Evolutionary conservation across 169 alveolate genomes (phyloP).

Genomic region (Ichthyophthirius multifiliis): DNA sequence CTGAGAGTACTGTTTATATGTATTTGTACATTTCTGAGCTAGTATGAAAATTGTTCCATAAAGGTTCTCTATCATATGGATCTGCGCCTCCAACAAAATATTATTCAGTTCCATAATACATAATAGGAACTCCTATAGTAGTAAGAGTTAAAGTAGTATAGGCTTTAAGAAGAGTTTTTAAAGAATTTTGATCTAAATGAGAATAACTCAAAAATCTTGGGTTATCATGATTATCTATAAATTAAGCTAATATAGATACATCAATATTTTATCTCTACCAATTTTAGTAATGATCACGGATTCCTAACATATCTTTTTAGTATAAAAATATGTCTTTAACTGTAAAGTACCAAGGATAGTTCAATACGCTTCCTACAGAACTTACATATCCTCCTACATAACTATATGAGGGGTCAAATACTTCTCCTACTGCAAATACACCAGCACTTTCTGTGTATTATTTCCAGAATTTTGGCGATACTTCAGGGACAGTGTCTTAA

Average conservation of each 20-base stretch:
- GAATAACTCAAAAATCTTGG: slow-evolving; percentile 64
- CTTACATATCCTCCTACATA: slow-evolving; percentile 70
- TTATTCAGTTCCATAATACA: slow-evolving; percentile 85
- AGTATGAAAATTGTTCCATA: slow-evolving; percentile 60
- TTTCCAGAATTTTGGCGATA: slow-evolving; percentile 81
- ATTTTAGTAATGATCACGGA: slow-evolving; percentile 33
- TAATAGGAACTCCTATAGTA: slow-evolving; percentile 78
- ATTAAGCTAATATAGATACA: slow-evolving; percentile 67
- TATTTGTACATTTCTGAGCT: slow-evolving; percentile 45
- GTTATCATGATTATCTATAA: slow-evolving; percentile 87
- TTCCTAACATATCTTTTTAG: slow-evolving; percentile 14
- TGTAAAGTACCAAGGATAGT: slow-evolving; percentile 81
- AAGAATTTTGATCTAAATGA: background rate
- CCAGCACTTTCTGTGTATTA: slow-evolving; percentile 71
- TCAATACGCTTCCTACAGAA: slow-evolving; percentile 63
- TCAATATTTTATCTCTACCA: slow-evolving; percentile 35
- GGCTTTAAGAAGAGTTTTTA: slow-evolving; percentile 37
- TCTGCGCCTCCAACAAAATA: slow-evolving; percentile 79
- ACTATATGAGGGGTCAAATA: slow-evolving; percentile 54
- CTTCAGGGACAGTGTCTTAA: slow-evolving; percentile 75
- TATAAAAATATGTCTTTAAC: slow-evolving; percentile 63
- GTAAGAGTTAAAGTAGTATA: slow-evolving; percentile 60
- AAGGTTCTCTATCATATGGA: slow-evolving; percentile 77
- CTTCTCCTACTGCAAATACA: slow-evolving; percentile 80
- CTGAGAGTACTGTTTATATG: background rate